Evolutionary conservation across 768 basidiomycete genomes (phyloP).

Genomic region (Cubamyces lactineus): DNA sequence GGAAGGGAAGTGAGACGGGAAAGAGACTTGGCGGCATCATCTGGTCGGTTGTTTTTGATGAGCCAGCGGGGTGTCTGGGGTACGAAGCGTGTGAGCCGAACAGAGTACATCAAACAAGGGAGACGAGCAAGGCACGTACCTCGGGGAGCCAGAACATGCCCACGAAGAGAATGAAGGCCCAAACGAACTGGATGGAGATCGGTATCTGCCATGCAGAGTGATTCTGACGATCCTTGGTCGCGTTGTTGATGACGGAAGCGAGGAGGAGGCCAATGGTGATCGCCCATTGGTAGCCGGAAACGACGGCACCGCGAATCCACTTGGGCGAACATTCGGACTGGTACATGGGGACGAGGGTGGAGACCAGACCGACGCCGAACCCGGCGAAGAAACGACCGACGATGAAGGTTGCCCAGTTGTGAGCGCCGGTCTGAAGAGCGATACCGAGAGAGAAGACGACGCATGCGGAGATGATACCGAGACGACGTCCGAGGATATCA

Average conservation of each 20-base stretch:
- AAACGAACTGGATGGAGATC: constrained; percentile 76
- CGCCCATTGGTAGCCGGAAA: constrained; percentile 46
- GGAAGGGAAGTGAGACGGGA: constrained; percentile 60
- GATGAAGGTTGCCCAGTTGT: constrained; percentile 55
- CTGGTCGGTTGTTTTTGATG: constrained; percentile 65
- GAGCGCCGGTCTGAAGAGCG: constrained; percentile 61
- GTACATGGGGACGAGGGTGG: constrained; percentile 59
- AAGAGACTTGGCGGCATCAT: constrained; percentile 57
- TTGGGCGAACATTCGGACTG: constrained; percentile 63
- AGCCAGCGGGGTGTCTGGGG: constrained; percentile 71
- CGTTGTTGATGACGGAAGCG: constrained; percentile 65
- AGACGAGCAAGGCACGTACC: constrained; percentile 17
- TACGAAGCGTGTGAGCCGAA: background rate
- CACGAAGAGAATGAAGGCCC: constrained; percentile 65
- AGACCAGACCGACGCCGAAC: constrained; percentile 76
- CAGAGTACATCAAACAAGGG: background rate
- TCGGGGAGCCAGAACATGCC: constrained; percentile 77
- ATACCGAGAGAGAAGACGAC: constrained; percentile 62
- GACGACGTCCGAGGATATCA: constrained; percentile 52
- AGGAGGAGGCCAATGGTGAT: constrained; percentile 75
- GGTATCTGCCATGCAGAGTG: constrained; percentile 66
- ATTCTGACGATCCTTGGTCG: constrained; percentile 54
- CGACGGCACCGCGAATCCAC: constrained; percentile 44
- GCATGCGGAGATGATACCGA: constrained; percentile 46
- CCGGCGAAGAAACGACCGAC: constrained; percentile 77